Evolutionary conservation across 768 basidiomycete species (phyloP), one percentile per base, ranked within the genome.

Genomic region (Leccinum broughii): DNA sequence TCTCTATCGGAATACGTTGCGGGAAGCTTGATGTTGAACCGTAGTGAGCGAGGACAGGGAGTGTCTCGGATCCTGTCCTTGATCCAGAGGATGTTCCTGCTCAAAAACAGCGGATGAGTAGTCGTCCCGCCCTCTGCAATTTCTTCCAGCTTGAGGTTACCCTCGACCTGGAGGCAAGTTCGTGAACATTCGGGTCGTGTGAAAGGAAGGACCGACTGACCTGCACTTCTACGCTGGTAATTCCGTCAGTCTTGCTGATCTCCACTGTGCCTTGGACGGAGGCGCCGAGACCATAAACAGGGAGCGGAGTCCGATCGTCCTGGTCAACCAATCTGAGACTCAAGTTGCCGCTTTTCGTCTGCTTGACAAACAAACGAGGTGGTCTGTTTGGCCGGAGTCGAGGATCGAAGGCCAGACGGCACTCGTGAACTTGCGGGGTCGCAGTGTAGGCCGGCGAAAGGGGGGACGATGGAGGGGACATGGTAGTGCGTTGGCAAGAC

Each of bases 101-200:
- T 80, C 49, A 83, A 72, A 64, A 83, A 86, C 3, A 90, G 64
- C 46, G 76, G 81, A 28, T 77, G 77, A 22, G 79, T 77, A 22
- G 81, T 77, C 7, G 80, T 78, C 13, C 90, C 90, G n/a, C 84
- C 85, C 61, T 84, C 89, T 4, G 83, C 88, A 24, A 88, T 77
- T 68, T 90, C 88, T 59, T 82, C 81, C 50, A 90, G 65, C 54
- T 74, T 70, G 52, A 90, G 75, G 41, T 73, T 78, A 13, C 88
- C 89, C 68, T 88, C 85, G 26, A 89, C 77, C 88, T 89, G 63
- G 28, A 22, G 2, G 39, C 4, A 2, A 14, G 20, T 15, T 55
- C 35, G 56, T 62, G 28, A 61, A 51, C 8, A 30, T 20, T 41
- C 22, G 8, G 3, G 50, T 55, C 53, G 50, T 54, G 24, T 54